These are phyloP conservation scores for Penicillium coprophilum DNA, from an alignment of 495 filamentous ascomycete genomes.

Conservation along the genomic window DNA sequence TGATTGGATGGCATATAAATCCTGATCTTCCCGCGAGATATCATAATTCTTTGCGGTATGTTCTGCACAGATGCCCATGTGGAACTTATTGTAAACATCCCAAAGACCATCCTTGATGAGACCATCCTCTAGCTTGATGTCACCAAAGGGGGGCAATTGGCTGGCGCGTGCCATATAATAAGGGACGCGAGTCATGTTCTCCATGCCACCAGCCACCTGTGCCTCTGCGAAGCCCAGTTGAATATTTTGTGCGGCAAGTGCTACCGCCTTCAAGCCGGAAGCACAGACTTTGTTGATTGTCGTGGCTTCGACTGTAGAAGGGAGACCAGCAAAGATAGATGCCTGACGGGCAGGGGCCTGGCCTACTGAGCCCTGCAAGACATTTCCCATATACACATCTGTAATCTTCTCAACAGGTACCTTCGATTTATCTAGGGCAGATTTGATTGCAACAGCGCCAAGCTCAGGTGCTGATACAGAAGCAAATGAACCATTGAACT, in stretches of 20 bases:
- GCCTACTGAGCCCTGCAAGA: constrained; percentile 79
- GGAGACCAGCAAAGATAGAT: constrained; percentile 80
- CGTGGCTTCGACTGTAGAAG: constrained; percentile 72
- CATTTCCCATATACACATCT: constrained; percentile 96
- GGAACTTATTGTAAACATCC: constrained; percentile 94
- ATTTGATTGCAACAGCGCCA: constrained; percentile 84
- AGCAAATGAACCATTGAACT: constrained; percentile 92
- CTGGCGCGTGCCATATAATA: constrained; percentile 82
- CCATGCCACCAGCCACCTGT: constrained; percentile 92
- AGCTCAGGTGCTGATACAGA: constrained; percentile 81
- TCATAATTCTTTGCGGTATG: constrained; percentile 84
- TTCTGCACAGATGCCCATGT: constrained; percentile 99
- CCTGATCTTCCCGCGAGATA: constrained; percentile 80
- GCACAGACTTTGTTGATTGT: constrained; percentile 98
- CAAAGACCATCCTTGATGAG: constrained; percentile 93
- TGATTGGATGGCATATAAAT: constrained; percentile 82
- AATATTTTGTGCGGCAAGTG: constrained; percentile 88
- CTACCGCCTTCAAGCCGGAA: constrained; percentile 89
- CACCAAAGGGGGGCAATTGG: constrained; percentile 77
- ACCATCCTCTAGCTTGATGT: constrained; percentile 84
- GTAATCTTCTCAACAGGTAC: constrained; percentile 75
- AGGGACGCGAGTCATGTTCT: constrained; percentile 93
- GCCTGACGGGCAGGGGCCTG: constrained; percentile 94
- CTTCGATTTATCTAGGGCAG: constrained; percentile 78
- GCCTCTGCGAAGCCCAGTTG: constrained; percentile 84